Evolutionary conservation across 192 early-diverging fungal genomes (phyloP).

Genomic region (Backusella morwellensis): DNA sequence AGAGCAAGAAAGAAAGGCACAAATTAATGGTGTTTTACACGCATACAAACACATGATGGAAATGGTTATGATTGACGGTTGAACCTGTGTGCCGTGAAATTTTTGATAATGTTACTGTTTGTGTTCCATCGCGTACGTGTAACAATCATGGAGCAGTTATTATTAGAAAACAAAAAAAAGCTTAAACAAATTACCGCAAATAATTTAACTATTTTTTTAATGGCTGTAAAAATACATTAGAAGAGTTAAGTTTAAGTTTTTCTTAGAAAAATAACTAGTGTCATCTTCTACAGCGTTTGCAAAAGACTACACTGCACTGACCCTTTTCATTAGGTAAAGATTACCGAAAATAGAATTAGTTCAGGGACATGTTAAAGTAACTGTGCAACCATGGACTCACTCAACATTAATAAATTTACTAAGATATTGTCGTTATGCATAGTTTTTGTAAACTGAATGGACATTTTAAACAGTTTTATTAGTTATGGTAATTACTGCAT

Average conservation of each 20-base stretch:
- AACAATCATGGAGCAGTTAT: not conserved
- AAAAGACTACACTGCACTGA: not conserved
- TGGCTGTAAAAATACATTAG: not conserved
- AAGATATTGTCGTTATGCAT: no score
- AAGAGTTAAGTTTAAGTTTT: not conserved
- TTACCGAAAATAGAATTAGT: not conserved
- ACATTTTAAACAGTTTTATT: not conserved
- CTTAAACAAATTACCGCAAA: not conserved
- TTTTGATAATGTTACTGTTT: not conserved
- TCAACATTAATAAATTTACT: not conserved
- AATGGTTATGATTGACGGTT: not conserved
- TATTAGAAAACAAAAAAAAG: not conserved
- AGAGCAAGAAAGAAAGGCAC: not conserved
- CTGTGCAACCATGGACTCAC: not conserved
- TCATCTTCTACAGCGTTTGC: not conserved
- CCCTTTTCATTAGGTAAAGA: not conserved
- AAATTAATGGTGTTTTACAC: not conserved
- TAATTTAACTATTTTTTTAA: not conserved
- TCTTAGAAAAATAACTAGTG: not conserved
- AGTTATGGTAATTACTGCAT: no score
- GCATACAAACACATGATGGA: not conserved
- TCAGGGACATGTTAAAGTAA: not conserved
- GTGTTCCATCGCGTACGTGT: not conserved
- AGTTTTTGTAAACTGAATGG: not conserved
- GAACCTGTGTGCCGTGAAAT: not conserved